Base-by-base conservation (phyloP, 768 basidiomycete species). In the Amanita molliuscula region DNA sequence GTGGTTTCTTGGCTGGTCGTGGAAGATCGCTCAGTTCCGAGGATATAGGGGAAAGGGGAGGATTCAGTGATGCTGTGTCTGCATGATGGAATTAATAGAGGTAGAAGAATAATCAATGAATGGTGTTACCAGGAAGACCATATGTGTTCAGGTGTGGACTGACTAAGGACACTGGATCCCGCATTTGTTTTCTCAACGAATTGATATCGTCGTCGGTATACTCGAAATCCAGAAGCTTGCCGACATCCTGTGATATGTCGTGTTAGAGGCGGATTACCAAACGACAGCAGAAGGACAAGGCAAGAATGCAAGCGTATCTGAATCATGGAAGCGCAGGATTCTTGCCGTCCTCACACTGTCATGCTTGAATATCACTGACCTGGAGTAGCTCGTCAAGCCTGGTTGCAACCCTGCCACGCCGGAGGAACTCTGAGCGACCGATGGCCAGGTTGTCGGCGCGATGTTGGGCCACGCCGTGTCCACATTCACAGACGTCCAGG, bases 301-400 rank as follows among this genome's bases (percentile, higher is more conserved):
- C 33, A 18, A 29, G 40, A 26, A 16, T 29, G 18, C n/a, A 23
- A 33, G n/a, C 23, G 48, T 26, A 36, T 11, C n/a, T 18, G 26
- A 36, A 40, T 36, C 29, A 25, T 42, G 23, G 41, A 42, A 42
- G 40, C 48, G 38, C 48, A 43, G 34, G 34, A 26, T 47, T 34
- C 21, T 36, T 47, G 46, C 36, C 46, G 33, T 34, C 44, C 21
- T 29, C 25, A 25, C 15, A 43, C 21, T 46, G 34, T 45, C n/a
- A 20, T 47, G 46, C 20, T 21, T 42, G 41, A 29, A 47, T 21
- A 38, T 11, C 29, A 59, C 81, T 55, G 55, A 88, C 91, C 76
- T 90, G 77, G 42, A 93, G 67, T 48, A 87, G 62, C 63, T 91
- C 88, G 59, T 94, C 92, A 47, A 93, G 74, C 51, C 85, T 77